These are phyloP conservation scores for Aspergillus jensenii DNA, from an alignment of 2,329 filamentous ascomycete species.

Conservation along the genomic window DNA sequence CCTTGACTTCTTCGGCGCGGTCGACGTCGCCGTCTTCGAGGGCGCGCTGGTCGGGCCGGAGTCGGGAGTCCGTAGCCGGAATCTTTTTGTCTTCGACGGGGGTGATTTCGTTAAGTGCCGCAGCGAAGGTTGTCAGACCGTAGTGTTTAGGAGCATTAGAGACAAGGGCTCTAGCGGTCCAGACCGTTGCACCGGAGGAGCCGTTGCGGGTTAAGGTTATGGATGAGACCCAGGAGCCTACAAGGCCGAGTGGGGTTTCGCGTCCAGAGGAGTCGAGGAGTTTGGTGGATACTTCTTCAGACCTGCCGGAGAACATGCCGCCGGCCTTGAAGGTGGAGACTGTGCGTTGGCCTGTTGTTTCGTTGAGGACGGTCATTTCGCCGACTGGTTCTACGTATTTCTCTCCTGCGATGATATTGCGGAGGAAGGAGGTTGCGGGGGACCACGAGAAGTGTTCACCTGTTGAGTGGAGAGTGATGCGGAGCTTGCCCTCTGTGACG, in stretches of 20 bases:
- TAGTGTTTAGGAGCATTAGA: slow-evolving; percentile 78
- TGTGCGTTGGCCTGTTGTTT: slow-evolving; percentile 78
- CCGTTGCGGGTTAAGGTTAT: slow-evolving; percentile 67
- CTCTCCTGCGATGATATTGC: slow-evolving; percentile 96
- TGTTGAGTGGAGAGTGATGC: slow-evolving; percentile 70
- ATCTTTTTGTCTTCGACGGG: slow-evolving; percentile 71
- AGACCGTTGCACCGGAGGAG: slow-evolving; percentile 66
- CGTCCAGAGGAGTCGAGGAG: slow-evolving; percentile 66
- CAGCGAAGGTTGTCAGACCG: slow-evolving; percentile 84
- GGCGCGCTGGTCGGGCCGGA: slow-evolving; percentile 84
- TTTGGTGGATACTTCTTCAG: slow-evolving; percentile 82
- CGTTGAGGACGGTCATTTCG: slow-evolving; percentile 81
- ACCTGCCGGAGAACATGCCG: slow-evolving; percentile 94
- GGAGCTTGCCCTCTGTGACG: slow-evolving; percentile 83
- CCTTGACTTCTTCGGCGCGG: slow-evolving; percentile 79
- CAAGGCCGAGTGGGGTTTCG: slow-evolving; percentile 65
- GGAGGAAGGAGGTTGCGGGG: slow-evolving; percentile 82
- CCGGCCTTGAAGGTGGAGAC: slow-evolving; percentile 89
- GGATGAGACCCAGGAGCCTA: slow-evolving; percentile 80
- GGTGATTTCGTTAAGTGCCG: slow-evolving; percentile 83
- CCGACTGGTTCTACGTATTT: slow-evolving; percentile 97
- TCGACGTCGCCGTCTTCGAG: slow-evolving; percentile 81
- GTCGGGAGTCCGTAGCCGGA: slow-evolving; percentile 76
- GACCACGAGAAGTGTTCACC: slow-evolving; percentile 89
- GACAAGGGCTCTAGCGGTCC: slow-evolving; percentile 76